phyloP scores from a whole-genome alignment of 495 filamentous ascomycete genomes.

The Lasiosphaeria miniovina region DNA sequence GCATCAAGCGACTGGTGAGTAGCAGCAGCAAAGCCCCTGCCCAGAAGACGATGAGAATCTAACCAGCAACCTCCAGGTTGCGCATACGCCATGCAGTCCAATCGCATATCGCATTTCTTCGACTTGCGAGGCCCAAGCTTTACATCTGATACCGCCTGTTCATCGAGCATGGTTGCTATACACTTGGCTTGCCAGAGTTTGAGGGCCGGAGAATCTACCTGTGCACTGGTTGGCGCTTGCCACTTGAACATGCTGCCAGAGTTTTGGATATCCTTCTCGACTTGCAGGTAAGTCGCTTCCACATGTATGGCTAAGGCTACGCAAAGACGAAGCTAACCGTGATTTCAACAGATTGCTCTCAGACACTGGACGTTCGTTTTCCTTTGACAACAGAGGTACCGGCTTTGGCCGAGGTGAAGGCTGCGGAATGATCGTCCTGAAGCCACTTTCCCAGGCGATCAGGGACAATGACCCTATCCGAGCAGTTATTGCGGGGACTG shows the following conservation, averaged over 20 bases:
- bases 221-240: slow-evolving; percentile 56
- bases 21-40: background rate
- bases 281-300: slow-evolving; percentile 26
- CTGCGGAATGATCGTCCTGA: slow-evolving; percentile 56
- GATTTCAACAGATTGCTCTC: slow-evolving; percentile 54
- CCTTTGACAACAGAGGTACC: slow-evolving; percentile 60
- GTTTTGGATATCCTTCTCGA: slow-evolving; percentile 50
- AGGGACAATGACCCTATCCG: slow-evolving; percentile 56
- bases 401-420: slow-evolving; percentile 69
- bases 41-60: background rate
- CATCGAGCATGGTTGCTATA: slow-evolving; percentile 63
- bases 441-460: slow-evolving; percentile 57
- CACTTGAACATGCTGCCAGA: slow-evolving; percentile 58
- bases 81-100: slow-evolving; percentile 53
- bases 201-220: slow-evolving; percentile 51
- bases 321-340: slow-evolving; percentile 25
- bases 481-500: slow-evolving; percentile 58
- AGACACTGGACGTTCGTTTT: slow-evolving; percentile 57
- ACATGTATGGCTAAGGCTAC: background rate
- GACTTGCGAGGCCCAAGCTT: slow-evolving; percentile 59
- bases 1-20: slow-evolving; percentile 46
- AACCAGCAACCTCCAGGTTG: slow-evolving; percentile 34
- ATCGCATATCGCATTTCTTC: slow-evolving; percentile 62
- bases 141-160: slow-evolving; percentile 86
- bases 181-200: slow-evolving; percentile 79